Evolutionary conservation across 371 early-diverging fungal species (phyloP).

Genomic region (Mortierella sp.): DNA sequence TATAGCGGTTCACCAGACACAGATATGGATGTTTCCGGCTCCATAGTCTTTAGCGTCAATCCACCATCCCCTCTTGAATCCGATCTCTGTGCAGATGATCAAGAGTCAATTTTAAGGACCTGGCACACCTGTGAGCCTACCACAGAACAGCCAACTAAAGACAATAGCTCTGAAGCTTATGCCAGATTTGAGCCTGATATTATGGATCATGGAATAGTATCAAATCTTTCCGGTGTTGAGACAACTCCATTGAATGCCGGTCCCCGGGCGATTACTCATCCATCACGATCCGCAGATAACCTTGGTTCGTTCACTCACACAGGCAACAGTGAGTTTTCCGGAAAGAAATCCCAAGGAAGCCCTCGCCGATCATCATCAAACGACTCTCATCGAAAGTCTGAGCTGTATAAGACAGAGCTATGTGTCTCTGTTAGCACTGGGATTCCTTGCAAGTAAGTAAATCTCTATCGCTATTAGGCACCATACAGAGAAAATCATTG

Average conservation of each 20-base stretch:
- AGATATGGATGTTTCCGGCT: constrained; percentile 20
- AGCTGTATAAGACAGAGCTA: constrained; percentile 97
- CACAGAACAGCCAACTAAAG: neutral
- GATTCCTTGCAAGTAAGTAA: constrained; percentile 83
- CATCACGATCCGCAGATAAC: neutral
- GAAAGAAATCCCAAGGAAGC: constrained; percentile 3
- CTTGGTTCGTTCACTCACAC: neutral
- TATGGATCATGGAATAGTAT: constrained; percentile 20
- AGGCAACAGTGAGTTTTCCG: neutral
- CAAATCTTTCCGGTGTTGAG: neutral
- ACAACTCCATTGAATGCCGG: neutral
- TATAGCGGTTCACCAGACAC: constrained; percentile 9
- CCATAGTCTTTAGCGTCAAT: constrained; percentile 44
- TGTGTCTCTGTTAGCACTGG: constrained; percentile 93
- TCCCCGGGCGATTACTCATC: neutral
- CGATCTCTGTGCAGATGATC: constrained; percentile 33
- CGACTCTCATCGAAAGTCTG: constrained; percentile 67
- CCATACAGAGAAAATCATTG: neutral
- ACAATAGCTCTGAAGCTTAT: neutral
- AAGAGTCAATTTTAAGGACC: constrained; percentile 29
- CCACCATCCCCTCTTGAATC: constrained; percentile 36
- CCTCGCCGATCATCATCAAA: constrained; percentile 17
- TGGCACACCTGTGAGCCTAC: constrained; percentile 24
- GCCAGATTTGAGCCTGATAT: constrained; percentile 3
- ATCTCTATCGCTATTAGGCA: neutral